Evolutionary conservation across 768 basidiomycete species (phyloP).

Genomic region (Lanmaoa rubissima): DNA sequence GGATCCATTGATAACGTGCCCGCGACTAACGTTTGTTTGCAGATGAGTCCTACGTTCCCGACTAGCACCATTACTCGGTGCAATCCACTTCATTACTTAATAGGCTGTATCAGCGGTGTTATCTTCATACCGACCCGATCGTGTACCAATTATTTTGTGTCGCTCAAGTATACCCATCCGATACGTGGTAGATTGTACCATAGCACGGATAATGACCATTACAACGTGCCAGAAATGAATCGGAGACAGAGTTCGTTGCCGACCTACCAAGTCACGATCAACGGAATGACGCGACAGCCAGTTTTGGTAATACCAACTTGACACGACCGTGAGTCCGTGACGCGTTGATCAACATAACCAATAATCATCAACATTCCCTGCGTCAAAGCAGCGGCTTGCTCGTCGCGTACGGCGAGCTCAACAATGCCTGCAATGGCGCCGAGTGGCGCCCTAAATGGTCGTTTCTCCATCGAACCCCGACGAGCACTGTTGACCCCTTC

Average conservation of each 20-base stretch:
- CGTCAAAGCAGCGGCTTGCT: slow-evolving; percentile 1
- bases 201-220: slow-evolving; percentile 11
- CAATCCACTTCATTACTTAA: background rate
- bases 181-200: slow-evolving; percentile 15
- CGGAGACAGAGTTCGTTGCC: background rate
- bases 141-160: slow-evolving; percentile 10
- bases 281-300: background rate
- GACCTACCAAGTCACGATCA: background rate
- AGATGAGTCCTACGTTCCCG: slow-evolving; percentile 7
- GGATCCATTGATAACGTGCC: background rate
- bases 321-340: background rate
- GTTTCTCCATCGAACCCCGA: slow-evolving; percentile 11
- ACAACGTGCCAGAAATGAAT: background rate
- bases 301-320: slow-evolving; percentile 13
- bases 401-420: slow-evolving; percentile 8
- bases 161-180: slow-evolving; percentile 12
- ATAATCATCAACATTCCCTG: slow-evolving; percentile 4
- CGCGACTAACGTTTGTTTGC: background rate
- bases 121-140: slow-evolving; percentile 4
- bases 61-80: slow-evolving; percentile 6
- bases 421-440: slow-evolving; percentile 12
- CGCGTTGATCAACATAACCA: slow-evolving; percentile 12
- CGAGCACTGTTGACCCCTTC: slow-evolving; percentile 25
- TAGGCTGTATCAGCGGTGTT: slow-evolving; percentile 10
- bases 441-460: background rate